Evolutionary conservation across 1,139 yeast species (phyloP).

Genomic region (Meyerozyma smithsonii): DNA sequence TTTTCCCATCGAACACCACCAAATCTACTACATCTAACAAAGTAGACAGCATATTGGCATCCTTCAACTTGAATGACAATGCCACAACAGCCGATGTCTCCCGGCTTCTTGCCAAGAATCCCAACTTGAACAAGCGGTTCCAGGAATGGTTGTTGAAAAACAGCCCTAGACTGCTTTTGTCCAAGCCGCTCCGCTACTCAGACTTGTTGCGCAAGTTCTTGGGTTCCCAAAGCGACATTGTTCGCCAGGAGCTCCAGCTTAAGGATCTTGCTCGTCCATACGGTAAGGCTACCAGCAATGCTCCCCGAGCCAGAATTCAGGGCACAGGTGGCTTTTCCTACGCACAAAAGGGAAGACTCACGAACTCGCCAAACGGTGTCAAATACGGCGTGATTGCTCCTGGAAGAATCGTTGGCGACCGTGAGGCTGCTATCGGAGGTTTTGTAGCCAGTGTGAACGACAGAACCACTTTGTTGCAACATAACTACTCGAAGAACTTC

Average conservation of each 20-base stretch:
- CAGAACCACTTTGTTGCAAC: conserved; percentile 34
- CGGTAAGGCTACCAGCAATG: conserved; percentile 14
- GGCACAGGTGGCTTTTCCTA: conserved; percentile 78
- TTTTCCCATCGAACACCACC: conserved; percentile 25
- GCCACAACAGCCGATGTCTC: conserved; percentile 25
- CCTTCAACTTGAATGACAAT: conserved; percentile 28
- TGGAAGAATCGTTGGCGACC: conserved; percentile 59
- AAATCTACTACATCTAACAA: conserved; percentile 14
- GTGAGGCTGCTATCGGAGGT: conserved; percentile 47
- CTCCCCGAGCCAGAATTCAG: conserved; percentile 27
- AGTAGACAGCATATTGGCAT: conserved; percentile 25
- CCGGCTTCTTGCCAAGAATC: conserved; percentile 27
- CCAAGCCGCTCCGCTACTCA: conserved; percentile 13
- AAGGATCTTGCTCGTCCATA: conserved; percentile 19
- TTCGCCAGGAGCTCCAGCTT: conserved; percentile 17
- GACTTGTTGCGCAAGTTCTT: conserved; percentile 28
- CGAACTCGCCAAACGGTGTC: conserved; percentile 73
- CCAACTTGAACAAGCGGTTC: conserved; percentile 28
- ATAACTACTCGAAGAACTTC: conserved; percentile 35
- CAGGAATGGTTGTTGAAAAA: conserved; percentile 30
- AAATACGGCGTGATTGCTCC: conserved; percentile 55
- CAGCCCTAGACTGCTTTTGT: conserved; percentile 29
- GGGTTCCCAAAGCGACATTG: conserved; percentile 14
- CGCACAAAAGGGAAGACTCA: conserved; percentile 63
- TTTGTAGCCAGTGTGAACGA: conserved; percentile 19